Evolutionary conservation across 305 asterid genomes (phyloP), one percentile per base, ranked within the genome.

Genomic region (Lippia alba): DNA sequence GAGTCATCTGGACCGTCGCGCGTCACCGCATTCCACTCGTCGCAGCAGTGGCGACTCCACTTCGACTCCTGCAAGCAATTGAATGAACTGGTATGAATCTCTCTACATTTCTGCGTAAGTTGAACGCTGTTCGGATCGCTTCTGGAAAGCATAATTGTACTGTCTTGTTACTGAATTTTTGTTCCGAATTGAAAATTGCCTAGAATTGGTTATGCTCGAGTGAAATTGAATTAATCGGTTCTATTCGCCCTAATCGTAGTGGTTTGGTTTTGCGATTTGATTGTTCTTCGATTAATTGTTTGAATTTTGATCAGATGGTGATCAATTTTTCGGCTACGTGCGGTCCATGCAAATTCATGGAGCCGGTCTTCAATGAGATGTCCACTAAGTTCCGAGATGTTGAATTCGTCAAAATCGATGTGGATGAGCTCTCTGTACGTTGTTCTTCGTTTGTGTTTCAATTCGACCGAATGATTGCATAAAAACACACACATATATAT

Each of bases 261-360:
- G 12, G 39, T 17, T 19, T 0, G 62, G 7, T 32, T 19, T n/a
- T 39, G 60, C 41, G 70, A 76, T 61, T 73, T 46, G 63, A 34
- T 20, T 1, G 51, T 70, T 57, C 12, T 14, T 8, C 40, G 61
- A 17, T 17, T 36, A n/a, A n/a, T 56, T 0, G 9, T 36, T 36
- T 36, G 9, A 34, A 6, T 34, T 36, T 36, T 36, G 41, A 55
- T 34, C 62, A 93, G 97, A 73, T 91, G 77, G 98, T 89, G 77
- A 86, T 94, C 39, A 97, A 91, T 88, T 94, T 94, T 24, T 78
- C 98, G 18, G 98, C 98, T 10, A 32, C 92, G 97, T 94, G 98
- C 54, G 98, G 97, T 1, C 97, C 98, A 45, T 91, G 96, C 92
- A 94, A 77, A 80, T 67, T 91, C 69, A 89, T 91, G 70, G 96